Evolutionary conservation across 164 flowering plant genomes (phyloP).

Genomic region (Stephania japonica): DNA sequence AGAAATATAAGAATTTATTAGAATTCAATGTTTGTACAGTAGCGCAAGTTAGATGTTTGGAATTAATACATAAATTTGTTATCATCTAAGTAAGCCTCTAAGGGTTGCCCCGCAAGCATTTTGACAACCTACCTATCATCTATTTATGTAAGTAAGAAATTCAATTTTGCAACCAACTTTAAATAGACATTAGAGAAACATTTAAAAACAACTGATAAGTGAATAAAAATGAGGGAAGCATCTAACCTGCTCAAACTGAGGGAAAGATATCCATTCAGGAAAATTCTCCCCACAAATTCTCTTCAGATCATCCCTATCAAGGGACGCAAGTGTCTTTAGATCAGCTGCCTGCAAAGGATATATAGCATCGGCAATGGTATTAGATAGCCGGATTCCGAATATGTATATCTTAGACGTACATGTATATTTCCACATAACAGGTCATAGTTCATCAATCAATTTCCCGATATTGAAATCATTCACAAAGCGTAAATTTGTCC

Average conservation of each 20-base stretch:
- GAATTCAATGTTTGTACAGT: no score
- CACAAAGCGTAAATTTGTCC: no score
- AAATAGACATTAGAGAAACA: not conserved
- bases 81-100: not conserved
- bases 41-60: no score
- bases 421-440: not conserved
- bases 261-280: slow-evolving; percentile 98
- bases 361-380: slow-evolving; percentile 1
- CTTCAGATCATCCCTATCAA: slow-evolving; percentile 81
- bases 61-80: no score
- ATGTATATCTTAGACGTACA: not conserved
- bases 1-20: no score
- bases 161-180: not conserved
- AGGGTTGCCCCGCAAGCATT: not conserved
- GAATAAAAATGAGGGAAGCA: not conserved
- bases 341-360: slow-evolving; percentile 70
- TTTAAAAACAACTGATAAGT: not conserved
- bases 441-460: not conserved
- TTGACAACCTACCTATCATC: not conserved
- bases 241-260: slow-evolving; percentile 85
- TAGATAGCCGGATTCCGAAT: not conserved
- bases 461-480: not conserved
- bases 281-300: slow-evolving; percentile 86
- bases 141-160: not conserved
- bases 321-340: slow-evolving; percentile 69